Evolutionary conservation across 805 yeast species (phyloP).

Genomic region (Pichia nanzhaoensis): DNA sequence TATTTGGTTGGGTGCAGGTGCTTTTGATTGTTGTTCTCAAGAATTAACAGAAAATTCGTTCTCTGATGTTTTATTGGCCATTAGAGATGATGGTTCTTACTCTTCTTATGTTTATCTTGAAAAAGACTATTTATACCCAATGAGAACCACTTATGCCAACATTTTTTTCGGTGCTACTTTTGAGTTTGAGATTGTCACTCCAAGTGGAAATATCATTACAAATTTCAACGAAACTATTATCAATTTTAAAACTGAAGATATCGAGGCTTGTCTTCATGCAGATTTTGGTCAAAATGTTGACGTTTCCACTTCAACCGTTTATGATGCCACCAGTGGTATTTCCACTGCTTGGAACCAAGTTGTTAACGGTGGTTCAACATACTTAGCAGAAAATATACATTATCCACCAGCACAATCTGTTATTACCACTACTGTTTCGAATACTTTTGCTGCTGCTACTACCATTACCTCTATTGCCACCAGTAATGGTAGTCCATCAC

Average conservation of each 20-base stretch:
- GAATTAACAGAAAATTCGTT: not conserved
- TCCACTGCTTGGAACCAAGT: not conserved
- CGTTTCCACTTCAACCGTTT: not conserved
- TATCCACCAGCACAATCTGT: not conserved
- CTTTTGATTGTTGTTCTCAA: slow-evolving; percentile 30
- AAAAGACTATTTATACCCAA: slow-evolving; percentile 12
- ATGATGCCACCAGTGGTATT: not conserved
- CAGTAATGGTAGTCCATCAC: not conserved
- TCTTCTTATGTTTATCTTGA: slow-evolving; percentile 9
- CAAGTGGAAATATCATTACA: slow-evolving; percentile 10
- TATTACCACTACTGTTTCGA: not conserved
- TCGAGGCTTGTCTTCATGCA: slow-evolving; percentile 2
- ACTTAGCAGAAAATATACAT: slow-evolving; percentile 1
- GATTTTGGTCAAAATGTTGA: slow-evolving; percentile 1
- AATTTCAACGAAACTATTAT: slow-evolving; percentile 6
- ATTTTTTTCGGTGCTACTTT: slow-evolving; percentile 8
- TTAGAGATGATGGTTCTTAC: not conserved
- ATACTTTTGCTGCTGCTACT: slow-evolving; percentile 6
- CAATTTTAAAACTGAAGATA: slow-evolving; percentile 5
- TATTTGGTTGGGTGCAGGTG: slow-evolving; percentile 27
- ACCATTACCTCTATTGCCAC: not conserved
- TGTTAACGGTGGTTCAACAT: not conserved
- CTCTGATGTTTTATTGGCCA: slow-evolving; percentile 3
- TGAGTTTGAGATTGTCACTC: slow-evolving; percentile 11
- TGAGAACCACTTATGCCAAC: slow-evolving; percentile 14